A percentile compares a stretch with the other conserved stretches of the same genome.
phyloP scores from a whole-genome alignment of 345 rosid genomes.

The Moricandia moricandioides region DNA sequence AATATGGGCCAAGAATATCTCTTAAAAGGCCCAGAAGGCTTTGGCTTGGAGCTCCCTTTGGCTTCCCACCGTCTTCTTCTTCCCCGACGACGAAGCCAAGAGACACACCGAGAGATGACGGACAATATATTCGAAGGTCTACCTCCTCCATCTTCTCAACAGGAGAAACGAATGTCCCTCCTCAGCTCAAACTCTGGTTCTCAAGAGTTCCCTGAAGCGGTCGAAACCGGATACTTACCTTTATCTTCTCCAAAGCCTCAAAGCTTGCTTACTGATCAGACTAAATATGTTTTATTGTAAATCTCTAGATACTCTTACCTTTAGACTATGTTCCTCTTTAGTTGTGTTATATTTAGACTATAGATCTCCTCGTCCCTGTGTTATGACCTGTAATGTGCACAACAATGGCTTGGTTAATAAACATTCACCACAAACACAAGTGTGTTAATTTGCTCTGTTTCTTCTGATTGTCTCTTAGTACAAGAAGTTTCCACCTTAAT shows the following conservation, averaged over 20 bases:
- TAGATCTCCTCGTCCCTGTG: too few species aligned
- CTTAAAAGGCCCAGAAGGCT: too few species aligned
- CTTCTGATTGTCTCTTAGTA: conserved; percentile 16
- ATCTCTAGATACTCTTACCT: too few species aligned
- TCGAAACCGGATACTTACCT: conserved; percentile 61
- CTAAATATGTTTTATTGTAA: too few species aligned
- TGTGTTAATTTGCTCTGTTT: not conserved
- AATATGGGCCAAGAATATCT: too few species aligned
- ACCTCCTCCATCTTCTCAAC: conserved; percentile 69
- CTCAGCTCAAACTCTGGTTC: conserved; percentile 44
- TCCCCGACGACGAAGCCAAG: conserved; percentile 34
- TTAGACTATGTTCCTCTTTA: too few species aligned
- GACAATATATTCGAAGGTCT: conserved; percentile 79
- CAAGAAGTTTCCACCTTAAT: conserved; percentile 29
- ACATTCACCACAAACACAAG: too few species aligned
- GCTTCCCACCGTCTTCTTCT: conserved; percentile 30
- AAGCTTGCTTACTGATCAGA: too few species aligned
- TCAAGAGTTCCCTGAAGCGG: conserved; percentile 82
- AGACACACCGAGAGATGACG: conserved; percentile 47
- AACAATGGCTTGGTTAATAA: conserved; percentile 89
- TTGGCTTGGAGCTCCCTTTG: too few species aligned
- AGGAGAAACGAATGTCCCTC: conserved; percentile 31
- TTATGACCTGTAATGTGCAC: conserved; percentile 70
- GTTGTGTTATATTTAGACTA: too few species aligned
- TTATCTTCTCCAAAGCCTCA: too few species aligned